Conservation (phyloP, 2,329 filamentous ascomycete genomes). For the Aspergillus candidus region DNA sequence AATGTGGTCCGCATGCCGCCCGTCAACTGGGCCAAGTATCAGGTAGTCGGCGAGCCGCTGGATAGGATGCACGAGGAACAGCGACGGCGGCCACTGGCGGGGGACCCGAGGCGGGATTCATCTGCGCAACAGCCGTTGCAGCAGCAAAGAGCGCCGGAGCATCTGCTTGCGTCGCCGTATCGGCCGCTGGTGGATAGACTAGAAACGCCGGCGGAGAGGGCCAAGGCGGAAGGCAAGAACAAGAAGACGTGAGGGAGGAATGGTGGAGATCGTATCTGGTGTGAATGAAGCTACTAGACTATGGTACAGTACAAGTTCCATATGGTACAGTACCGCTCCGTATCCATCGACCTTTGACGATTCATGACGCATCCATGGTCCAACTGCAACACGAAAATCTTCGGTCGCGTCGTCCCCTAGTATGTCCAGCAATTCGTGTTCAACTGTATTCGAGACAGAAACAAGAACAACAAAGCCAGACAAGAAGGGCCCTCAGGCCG, state of each 20-base stretch:
- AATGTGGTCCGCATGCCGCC: conserved; percentile 79
- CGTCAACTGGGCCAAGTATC: conserved; percentile 93
- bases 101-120: conserved; percentile 36
- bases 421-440: too few species aligned
- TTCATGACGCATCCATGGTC: background rate
- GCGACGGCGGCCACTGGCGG: conserved; percentile 52
- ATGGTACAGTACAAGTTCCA: too few species aligned
- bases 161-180: conserved; percentile 54
- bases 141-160: conserved; percentile 37
- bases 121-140: conserved; percentile 11
- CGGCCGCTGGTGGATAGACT: conserved; percentile 52
- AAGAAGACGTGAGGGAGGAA: conserved; percentile 24
- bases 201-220: conserved; percentile 27
- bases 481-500: background rate
- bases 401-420: too few species aligned
- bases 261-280: background rate
- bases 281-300: too few species aligned
- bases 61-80: conserved; percentile 83
- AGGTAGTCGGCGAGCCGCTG: conserved; percentile 75
- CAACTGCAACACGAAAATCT: too few species aligned
- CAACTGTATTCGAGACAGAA: too few species aligned
- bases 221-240: conserved; percentile 26
- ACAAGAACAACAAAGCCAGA: background rate
- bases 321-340: too few species aligned
- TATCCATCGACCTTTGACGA: background rate